Conservation (phyloP, 345 rosid species). For the Eucalyptus coolabah region DNA sequence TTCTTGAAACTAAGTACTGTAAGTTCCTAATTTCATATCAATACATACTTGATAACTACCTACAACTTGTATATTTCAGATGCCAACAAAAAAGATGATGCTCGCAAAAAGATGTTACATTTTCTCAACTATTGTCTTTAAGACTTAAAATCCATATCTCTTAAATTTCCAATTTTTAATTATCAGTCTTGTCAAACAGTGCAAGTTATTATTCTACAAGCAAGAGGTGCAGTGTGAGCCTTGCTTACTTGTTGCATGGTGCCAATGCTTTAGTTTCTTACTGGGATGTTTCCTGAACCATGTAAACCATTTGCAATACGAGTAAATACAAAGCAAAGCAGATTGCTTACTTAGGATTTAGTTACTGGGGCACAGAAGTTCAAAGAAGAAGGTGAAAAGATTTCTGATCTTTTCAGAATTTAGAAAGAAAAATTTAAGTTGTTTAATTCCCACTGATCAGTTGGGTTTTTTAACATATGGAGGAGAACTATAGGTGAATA, state of each 20-base stretch:
- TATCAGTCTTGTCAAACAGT: background rate
- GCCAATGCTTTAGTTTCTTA: background rate
- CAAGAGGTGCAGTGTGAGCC: background rate
- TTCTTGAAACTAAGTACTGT: background rate
- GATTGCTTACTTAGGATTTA: background rate
- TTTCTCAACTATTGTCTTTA: background rate
- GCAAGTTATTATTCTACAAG: background rate
- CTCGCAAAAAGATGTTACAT: background rate
- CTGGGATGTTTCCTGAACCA: background rate
- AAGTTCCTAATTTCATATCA: background rate
- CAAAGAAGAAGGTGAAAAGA: background rate
- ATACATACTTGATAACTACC: background rate
- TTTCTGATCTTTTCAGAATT: background rate
- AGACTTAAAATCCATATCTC: background rate
- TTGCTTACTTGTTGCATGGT: background rate
- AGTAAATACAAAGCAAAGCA: background rate
- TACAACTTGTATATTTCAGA: background rate
- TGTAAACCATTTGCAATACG: background rate
- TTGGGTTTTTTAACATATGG: background rate
- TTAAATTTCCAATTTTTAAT: background rate
- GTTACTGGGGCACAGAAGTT: background rate
- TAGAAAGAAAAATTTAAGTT: background rate
- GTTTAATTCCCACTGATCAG: background rate
- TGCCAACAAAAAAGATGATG: background rate
- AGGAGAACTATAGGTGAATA: background rate